Percentiles rank a stretch among this genome's conserved stretches.
phyloP scores from a whole-genome alignment of 345 rosid genomes.

The Eucalyptus cloeziana region DNA sequence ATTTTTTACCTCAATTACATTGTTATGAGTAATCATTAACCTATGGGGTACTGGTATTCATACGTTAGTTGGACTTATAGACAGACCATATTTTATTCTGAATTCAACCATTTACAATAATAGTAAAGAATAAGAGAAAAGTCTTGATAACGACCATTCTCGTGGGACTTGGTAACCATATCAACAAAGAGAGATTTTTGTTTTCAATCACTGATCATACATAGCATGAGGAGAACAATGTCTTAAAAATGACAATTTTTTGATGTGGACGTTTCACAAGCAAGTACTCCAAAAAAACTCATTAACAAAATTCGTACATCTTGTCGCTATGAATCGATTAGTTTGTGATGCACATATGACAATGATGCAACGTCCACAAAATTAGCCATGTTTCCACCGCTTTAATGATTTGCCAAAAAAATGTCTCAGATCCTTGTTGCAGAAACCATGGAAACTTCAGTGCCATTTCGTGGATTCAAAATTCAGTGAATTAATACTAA shows the following conservation, averaged over 20 bases:
- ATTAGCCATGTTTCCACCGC: background rate
- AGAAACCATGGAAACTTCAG: too few species aligned
- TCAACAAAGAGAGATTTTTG: too few species aligned
- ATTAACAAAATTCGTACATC: background rate
- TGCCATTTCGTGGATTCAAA: background rate
- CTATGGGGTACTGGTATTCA: background rate
- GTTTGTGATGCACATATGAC: background rate
- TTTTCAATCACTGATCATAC: background rate
- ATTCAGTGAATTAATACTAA: too few species aligned
- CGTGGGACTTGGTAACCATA: background rate
- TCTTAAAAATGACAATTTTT: background rate
- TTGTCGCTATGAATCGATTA: fast-evolving
- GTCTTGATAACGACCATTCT: background rate
- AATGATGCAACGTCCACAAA: background rate
- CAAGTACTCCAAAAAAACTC: background rate
- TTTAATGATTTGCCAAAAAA: background rate
- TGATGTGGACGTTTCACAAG: too few species aligned
- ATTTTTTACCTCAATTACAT: background rate
- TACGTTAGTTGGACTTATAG: background rate
- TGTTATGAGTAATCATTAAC: background rate
- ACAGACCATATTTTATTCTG: background rate
- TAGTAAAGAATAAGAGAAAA: too few species aligned
- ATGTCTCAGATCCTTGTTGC: background rate
- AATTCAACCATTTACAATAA: background rate
- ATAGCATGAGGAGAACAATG: background rate